Evolutionary conservation across 1,284 basidiomycete genomes (phyloP).

Genomic region (Papiliotrema fonsecae): DNA sequence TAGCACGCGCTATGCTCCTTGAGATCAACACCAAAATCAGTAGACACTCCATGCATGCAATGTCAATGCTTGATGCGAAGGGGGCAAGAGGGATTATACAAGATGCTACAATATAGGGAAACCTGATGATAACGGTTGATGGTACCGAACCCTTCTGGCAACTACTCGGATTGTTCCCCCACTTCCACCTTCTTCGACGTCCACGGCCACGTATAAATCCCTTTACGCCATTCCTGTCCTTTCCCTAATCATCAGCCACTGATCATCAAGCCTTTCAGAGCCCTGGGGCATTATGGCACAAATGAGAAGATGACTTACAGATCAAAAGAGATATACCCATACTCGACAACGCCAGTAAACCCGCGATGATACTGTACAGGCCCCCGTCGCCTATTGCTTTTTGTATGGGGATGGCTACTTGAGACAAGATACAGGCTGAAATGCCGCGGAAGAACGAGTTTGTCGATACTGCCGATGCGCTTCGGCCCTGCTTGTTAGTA

Average conservation of each 20-base stretch:
- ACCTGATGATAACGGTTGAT: background rate
- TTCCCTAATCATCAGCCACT: slow-evolving; percentile 14
- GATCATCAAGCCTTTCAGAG: no score
- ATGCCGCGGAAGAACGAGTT: slow-evolving; percentile 43
- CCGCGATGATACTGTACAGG: slow-evolving; percentile 67
- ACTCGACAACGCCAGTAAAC: slow-evolving; percentile 53
- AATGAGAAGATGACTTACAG: slow-evolving; percentile 10
- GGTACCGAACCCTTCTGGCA: background rate
- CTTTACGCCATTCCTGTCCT: slow-evolving; percentile 22
- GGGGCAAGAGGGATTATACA: background rate
- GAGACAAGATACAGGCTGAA: slow-evolving; percentile 41
- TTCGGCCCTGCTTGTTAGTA: slow-evolving; percentile 23
- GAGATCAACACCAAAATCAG: no score
- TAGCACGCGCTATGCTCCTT: background rate
- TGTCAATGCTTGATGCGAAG: background rate
- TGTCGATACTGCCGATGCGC: slow-evolving; percentile 37
- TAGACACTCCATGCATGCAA: background rate
- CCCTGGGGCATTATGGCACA: background rate
- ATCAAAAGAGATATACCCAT: slow-evolving; percentile 24
- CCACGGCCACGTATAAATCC: slow-evolving; percentile 15
- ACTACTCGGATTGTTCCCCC: background rate
- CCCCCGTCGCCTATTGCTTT: slow-evolving; percentile 63
- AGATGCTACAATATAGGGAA: background rate
- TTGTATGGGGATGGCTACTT: slow-evolving; percentile 44
- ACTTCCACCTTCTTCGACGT: slow-evolving; percentile 1